These are phyloP conservation scores for Agrocybe praecox DNA, from an alignment of 768 basidiomycete species.

Conservation along the genomic window DNA sequence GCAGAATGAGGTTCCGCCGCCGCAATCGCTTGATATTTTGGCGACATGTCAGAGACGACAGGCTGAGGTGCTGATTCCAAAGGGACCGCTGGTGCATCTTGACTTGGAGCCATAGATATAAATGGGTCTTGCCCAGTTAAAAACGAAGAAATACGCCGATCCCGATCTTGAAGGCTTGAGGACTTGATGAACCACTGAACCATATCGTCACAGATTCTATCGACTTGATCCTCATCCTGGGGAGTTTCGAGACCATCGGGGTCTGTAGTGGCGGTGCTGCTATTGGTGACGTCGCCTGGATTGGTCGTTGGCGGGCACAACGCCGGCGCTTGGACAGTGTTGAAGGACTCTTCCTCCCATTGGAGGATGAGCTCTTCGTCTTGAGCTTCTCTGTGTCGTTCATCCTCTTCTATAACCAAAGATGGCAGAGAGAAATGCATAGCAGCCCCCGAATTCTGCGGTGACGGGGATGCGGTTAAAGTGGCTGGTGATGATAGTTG, in stretches of 20 bases:
- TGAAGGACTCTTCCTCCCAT: background rate
- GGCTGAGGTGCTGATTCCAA: background rate
- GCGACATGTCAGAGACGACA: background rate
- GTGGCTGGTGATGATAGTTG: slow-evolving; percentile 14
- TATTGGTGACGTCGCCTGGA: background rate
- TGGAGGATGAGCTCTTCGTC: background rate
- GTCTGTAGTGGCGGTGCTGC: background rate
- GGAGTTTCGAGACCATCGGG: background rate
- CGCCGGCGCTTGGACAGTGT: background rate
- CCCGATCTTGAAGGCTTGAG: background rate
- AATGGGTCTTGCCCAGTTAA: background rate
- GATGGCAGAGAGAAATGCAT: slow-evolving; percentile 3
- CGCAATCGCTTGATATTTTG: background rate
- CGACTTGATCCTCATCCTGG: background rate
- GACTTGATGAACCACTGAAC: background rate
- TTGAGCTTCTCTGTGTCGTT: background rate
- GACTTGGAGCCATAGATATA: background rate
- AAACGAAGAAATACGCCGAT: background rate
- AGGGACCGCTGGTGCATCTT: background rate
- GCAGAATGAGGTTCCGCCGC: background rate
- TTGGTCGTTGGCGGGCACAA: background rate
- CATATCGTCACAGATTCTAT: background rate
- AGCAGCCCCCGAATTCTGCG: background rate
- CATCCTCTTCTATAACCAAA: background rate
- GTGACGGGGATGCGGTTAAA: slow-evolving; percentile 9